A percentile compares a stretch with the other conserved stretches of the same genome.
These are phyloP conservation scores for Chaetomium strumarium DNA, from an alignment of 2,329 filamentous ascomycete genomes.

Conservation along the genomic window DNA sequence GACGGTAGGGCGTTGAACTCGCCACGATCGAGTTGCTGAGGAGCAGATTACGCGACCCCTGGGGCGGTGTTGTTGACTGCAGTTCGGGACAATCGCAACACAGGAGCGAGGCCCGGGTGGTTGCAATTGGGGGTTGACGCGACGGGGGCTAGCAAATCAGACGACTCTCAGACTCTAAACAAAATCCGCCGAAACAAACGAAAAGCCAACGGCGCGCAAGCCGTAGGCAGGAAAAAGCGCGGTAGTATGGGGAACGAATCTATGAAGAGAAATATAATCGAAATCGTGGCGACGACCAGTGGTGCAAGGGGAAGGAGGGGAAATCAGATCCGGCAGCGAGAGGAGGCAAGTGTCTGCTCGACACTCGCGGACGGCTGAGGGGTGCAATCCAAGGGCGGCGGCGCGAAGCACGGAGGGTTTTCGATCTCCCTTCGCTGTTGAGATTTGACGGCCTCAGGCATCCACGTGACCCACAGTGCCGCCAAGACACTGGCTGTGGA, in stretches of 20 bases:
- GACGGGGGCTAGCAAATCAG: conserved; percentile 22
- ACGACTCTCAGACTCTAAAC: conserved; percentile 8
- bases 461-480: no score
- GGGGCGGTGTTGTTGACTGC: conserved; percentile 20
- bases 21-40: conserved; percentile 6
- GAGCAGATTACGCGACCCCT: conserved; percentile 20
- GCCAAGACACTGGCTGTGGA: no score
- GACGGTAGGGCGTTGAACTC: conserved; percentile 12
- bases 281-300: conserved; percentile 10
- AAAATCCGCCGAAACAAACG: conserved; percentile 8
- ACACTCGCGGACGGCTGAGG: conserved; percentile 10
- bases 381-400: background rate
- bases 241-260: background rate
- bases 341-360: conserved; percentile 21
- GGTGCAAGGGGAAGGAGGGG: conserved; percentile 1
- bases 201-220: conserved; percentile 7
- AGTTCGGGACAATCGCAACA: background rate
- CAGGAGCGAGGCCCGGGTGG: background rate
- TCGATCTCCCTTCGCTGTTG: no score
- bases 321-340: conserved; percentile 23
- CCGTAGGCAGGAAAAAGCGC: conserved; percentile 3
- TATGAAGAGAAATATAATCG: conserved; percentile 4
- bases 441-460: no score
- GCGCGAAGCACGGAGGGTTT: no score
- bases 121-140: conserved; percentile 20